Percentiles rank a stretch among this genome's conserved stretches.
Evolutionary conservation across 768 basidiomycete species (phyloP).

Genomic region (Tulasnella sp.): DNA sequence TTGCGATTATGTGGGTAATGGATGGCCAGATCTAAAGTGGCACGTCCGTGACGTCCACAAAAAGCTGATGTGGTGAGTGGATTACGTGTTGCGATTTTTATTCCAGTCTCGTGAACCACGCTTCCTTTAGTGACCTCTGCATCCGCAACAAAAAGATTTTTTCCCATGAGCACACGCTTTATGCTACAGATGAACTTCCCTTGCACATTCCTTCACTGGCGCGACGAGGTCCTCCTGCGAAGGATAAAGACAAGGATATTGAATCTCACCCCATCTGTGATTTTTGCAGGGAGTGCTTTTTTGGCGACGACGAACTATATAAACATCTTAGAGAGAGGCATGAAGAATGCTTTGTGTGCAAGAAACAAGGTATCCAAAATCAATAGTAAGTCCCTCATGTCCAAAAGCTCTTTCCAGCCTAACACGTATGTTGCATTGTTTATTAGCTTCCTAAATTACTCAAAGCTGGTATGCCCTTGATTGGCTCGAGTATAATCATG

Average conservation of each 20-base stretch:
- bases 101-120: background rate
- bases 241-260: conserved; percentile 18
- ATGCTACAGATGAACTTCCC: conserved; percentile 48
- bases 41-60: conserved; percentile 69
- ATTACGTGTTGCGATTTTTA: conserved; percentile 11
- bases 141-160: conserved; percentile 87
- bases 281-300: conserved; percentile 90
- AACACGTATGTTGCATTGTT: no score
- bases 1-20: conserved; percentile 72
- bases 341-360: conserved; percentile 95
- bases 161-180: conserved; percentile 84
- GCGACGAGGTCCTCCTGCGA: conserved; percentile 19
- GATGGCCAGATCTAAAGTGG: conserved; percentile 81
- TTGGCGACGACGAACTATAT: conserved; percentile 86
- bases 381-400: conserved; percentile 71
- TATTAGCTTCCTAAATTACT: conserved; percentile 76
- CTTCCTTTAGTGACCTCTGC: conserved; percentile 57
- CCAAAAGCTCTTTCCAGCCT: conserved; percentile 6
- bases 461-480: conserved; percentile 41
- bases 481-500: conserved; percentile 19
- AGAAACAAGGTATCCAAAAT: conserved; percentile 60
- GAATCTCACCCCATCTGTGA: conserved; percentile 59
- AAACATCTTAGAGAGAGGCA: conserved; percentile 85
- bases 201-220: conserved; percentile 66
- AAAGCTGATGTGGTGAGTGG: conserved; percentile 62